Percentiles rank a stretch among this genome's conserved stretches.
phyloP scores from a whole-genome alignment of 805 yeast genomes.

The Komagataella mondaviorum region DNA sequence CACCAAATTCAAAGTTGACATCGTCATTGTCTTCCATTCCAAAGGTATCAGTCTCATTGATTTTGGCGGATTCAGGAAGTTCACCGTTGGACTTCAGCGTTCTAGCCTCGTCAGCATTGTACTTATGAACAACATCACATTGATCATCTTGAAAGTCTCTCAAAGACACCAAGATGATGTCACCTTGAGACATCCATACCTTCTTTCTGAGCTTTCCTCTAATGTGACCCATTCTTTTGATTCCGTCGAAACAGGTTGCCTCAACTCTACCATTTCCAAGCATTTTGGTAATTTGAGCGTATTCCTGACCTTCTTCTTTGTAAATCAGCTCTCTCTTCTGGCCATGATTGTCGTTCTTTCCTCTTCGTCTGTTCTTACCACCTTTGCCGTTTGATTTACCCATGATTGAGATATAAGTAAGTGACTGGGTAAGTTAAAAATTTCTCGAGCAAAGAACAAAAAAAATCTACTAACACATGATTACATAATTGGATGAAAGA shows the following conservation, averaged over 20 bases:
- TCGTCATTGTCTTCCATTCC: conserved; percentile 96
- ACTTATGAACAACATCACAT: conserved; percentile 96
- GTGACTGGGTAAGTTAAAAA: not conserved
- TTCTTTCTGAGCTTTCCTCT: conserved; percentile 99
- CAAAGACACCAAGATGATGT: conserved; percentile 84
- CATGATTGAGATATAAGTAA: conserved; percentile 29
- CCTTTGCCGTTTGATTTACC: conserved; percentile 84
- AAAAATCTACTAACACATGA: not conserved
- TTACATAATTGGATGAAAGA: not conserved
- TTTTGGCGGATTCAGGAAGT: conserved; percentile 92
- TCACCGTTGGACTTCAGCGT: conserved; percentile 92
- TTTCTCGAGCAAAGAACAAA: not conserved
- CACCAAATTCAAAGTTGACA: conserved; percentile 96
- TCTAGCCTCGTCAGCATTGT: conserved; percentile 96
- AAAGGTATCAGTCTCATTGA: conserved; percentile 94
- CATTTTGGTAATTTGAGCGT: conserved; percentile 97
- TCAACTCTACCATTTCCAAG: conserved; percentile 96
- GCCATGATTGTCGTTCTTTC: conserved; percentile 85
- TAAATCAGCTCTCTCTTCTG: conserved; percentile 89
- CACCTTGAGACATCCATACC: conserved; percentile 99
- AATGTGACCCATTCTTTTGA: conserved; percentile 90
- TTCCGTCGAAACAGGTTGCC: conserved; percentile 90
- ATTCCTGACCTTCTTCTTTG: conserved; percentile 96
- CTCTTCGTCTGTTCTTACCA: conserved; percentile 95
- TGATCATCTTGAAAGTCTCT: conserved; percentile 98